Percentiles rank a stretch among this genome's conserved stretches.
Conservation (phyloP, 2,329 filamentous ascomycete genomes). For the Mariannaea elegans region DNA sequence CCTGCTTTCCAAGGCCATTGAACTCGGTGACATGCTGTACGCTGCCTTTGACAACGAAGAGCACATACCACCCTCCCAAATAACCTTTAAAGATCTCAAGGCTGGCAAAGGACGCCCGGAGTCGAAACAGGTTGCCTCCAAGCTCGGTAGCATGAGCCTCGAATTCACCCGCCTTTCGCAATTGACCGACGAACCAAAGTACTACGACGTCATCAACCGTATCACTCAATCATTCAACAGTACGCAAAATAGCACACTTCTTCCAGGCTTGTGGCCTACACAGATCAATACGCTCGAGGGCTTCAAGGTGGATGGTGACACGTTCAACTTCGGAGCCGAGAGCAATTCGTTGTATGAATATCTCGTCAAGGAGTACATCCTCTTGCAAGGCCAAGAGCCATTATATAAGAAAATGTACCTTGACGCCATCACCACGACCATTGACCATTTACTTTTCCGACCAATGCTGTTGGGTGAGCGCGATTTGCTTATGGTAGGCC, state of each 20-base stretch:
- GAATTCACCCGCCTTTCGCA: constrained; percentile 72
- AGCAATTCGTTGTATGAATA: constrained; percentile 71
- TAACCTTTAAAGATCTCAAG: constrained; percentile 53
- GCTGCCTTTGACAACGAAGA: constrained; percentile 73
- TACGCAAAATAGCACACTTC: constrained; percentile 59
- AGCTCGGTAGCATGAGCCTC: constrained; percentile 64
- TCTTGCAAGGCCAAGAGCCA: constrained; percentile 66
- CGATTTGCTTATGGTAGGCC: constrained; percentile 72
- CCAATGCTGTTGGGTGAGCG: constrained; percentile 67
- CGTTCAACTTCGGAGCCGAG: constrained; percentile 58
- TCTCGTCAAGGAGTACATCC: constrained; percentile 69
- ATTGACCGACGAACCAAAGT: constrained; percentile 66
- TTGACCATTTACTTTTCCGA: constrained; percentile 70
- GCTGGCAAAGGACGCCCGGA: constrained; percentile 46
- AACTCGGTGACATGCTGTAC: constrained; percentile 70
- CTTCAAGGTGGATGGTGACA: constrained; percentile 46
- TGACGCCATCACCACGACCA: constrained; percentile 64
- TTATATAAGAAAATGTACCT: constrained; percentile 49
- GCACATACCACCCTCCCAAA: constrained; percentile 63
- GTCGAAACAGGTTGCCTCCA: constrained; percentile 39
- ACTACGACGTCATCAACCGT: constrained; percentile 67
- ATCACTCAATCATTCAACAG: constrained; percentile 64
- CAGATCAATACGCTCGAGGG: constrained; percentile 55
- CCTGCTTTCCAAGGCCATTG: constrained; percentile 66
- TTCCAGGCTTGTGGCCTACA: constrained; percentile 71